Base-by-base conservation (phyloP, 1,139 yeast genomes). In the Dujonia santamariae region DNA sequence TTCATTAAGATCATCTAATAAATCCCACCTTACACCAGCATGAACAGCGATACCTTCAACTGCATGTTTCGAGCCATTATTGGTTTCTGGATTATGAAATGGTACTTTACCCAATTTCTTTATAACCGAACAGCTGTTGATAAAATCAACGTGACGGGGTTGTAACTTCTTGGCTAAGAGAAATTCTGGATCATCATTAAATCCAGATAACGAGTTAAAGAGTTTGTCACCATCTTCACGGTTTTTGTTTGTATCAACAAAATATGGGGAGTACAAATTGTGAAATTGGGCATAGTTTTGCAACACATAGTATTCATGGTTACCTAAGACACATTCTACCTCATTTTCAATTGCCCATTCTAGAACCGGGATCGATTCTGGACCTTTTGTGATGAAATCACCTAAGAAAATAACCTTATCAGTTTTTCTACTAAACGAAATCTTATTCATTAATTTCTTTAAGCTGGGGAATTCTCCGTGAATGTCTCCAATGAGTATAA, bases 381-480 rank as follows among this genome's bases (percentile, higher is more conserved):
- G 83, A 0, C 97, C 97, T 54, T 88, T 90, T 37, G 90, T 72
- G 20, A 85, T 68, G 54, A 88, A 85, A 52, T 90, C 97, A 2
- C 97, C 97, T 19, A 88, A 58, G 24, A 88, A 63, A 3, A 86
- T 56, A n/a, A 86, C 61, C 36, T 77, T 75, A 50, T 85, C 95
- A 4, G 49, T 48, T 12, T 59, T 48, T 1, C 52, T 43, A 44
- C 74, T 58, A 50, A 65, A 84, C 5, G 72, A 54, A 7, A 69
- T 39, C 40, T 67, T 65, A 13, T 59, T 47, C 38, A 88, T 56
- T 31, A 90, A 62, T 32, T 66, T 59, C 38, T 55, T 51, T 38
- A 88, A 63, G 48, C 78, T 75, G 3, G 61, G 59, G 44, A 68
- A 76, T 48, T 82, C 80, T 2, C 97, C 97, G 56, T 90, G 97